phyloP scores from a whole-genome alignment of 176 grass and related monocot species.

The Saccharum officinarum region DNA sequence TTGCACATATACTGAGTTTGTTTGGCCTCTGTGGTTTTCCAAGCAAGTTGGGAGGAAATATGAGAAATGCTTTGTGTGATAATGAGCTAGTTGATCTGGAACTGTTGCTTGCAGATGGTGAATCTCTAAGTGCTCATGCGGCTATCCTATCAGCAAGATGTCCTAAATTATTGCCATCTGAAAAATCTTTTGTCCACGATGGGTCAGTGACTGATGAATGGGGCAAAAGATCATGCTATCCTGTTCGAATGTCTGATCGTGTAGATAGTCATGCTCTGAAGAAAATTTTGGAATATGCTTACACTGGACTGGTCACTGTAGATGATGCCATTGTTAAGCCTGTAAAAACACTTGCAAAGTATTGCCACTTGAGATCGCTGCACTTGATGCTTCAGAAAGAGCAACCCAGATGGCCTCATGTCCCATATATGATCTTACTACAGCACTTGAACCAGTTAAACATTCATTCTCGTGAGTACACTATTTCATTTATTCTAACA shows the following conservation, averaged over 20 bases:
- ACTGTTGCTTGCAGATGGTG: constrained; percentile 53
- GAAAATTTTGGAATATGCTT: constrained; percentile 81
- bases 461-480: constrained; percentile 67
- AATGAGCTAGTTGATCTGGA: constrained; percentile 62
- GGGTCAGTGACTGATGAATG: constrained; percentile 29
- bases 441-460: constrained; percentile 47
- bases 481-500: background rate
- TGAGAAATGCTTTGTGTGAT: constrained; percentile 51
- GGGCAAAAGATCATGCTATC: constrained; percentile 27
- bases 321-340: constrained; percentile 53
- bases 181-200: constrained; percentile 34
- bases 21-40: constrained; percentile 71
- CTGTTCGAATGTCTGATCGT: constrained; percentile 69
- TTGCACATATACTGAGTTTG: constrained; percentile 73
- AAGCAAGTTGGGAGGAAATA: constrained; percentile 66
- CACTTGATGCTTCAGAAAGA: constrained; percentile 79
- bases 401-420: constrained; percentile 55
- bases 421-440: constrained; percentile 46
- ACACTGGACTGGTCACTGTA: constrained; percentile 52
- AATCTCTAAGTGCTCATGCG: constrained; percentile 59
- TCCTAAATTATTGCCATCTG: constrained; percentile 66
- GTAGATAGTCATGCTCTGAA: constrained; percentile 62
- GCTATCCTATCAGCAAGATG: constrained; percentile 71
- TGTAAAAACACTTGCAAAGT: constrained; percentile 63
- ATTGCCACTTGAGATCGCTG: constrained; percentile 66